A percentile compares a stretch with the other conserved stretches of the same genome.
phyloP scores from a whole-genome alignment of 1,284 basidiomycete genomes.

The Laetiporus sulphureus region DNA sequence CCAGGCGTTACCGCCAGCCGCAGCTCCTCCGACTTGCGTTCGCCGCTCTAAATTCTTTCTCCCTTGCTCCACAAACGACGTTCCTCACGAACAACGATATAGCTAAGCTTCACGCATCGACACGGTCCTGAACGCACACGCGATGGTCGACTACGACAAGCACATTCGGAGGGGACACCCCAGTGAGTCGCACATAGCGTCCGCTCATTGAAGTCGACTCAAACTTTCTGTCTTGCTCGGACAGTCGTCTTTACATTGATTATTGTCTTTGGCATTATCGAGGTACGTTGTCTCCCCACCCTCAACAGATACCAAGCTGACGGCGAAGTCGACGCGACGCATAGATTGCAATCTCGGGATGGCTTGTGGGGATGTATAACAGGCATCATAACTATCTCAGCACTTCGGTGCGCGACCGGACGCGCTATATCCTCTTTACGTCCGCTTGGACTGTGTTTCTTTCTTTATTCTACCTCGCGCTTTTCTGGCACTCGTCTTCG shows the following conservation, averaged over 20 bases:
- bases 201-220: conserved; percentile 1
- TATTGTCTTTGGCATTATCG: conserved; percentile 52
- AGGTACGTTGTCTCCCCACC: conserved; percentile 31
- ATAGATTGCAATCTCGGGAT: conserved; percentile 62
- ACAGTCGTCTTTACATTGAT: conserved; percentile 47
- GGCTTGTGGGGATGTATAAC: conserved; percentile 56
- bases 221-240: not conserved
- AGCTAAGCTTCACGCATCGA: no score
- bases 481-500: conserved; percentile 44
- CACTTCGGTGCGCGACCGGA: conserved; percentile 47
- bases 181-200: conserved; percentile 29
- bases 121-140: conserved; percentile 13
- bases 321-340: no score
- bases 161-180: conserved; percentile 45
- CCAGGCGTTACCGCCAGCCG: not conserved
- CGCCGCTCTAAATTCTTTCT: not conserved
- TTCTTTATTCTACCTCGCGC: conserved; percentile 40
- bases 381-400: conserved; percentile 45
- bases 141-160: conserved; percentile 32
- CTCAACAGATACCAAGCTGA: no score
- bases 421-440: conserved; percentile 59
- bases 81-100: not conserved
- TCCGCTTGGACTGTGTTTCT: conserved; percentile 65
- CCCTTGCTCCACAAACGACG: not conserved
- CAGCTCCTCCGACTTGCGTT: not conserved